phyloP scores from a whole-genome alignment of 345 rosid genomes.

The Aquilaria malaccensis region DNA sequence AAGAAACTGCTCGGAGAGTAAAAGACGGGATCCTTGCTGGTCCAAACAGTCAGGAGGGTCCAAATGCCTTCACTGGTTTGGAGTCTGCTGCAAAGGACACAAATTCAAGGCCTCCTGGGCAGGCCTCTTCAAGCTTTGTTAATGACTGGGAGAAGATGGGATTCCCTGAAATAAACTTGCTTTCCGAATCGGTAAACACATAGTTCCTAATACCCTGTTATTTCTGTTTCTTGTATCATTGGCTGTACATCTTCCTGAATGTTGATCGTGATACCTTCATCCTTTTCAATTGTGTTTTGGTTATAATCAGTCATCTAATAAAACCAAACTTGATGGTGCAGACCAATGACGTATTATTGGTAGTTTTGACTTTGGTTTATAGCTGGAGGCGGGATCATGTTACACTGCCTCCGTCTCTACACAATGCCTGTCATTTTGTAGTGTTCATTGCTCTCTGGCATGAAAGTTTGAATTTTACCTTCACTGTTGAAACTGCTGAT shows the following conservation, averaged over 20 bases:
- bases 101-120: conserved; percentile 39
- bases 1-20: conserved; percentile 59
- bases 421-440: too few species aligned
- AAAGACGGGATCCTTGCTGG: conserved; percentile 60
- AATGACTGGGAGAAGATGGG: conserved; percentile 54
- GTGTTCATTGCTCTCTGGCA: conserved; percentile 4
- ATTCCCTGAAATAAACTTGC: conserved; percentile 53
- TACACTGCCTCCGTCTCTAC: too few species aligned
- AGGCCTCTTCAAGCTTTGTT: conserved; percentile 51
- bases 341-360: not conserved
- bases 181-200: conserved; percentile 73
- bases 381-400: not conserved
- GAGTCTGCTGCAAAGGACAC: conserved; percentile 34
- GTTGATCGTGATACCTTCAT: too few species aligned
- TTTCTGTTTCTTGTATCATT: not conserved
- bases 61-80: conserved; percentile 32
- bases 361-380: not conserved
- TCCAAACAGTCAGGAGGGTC: conserved; percentile 36
- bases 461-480: not conserved
- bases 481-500: not conserved
- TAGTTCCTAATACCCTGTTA: not conserved
- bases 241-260: too few species aligned
- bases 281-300: too few species aligned
- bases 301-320: too few species aligned
- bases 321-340: too few species aligned